These are phyloP conservation scores for Davidsoniella australis DNA, from an alignment of 2,329 filamentous ascomycete species.

Conservation along the genomic window DNA sequence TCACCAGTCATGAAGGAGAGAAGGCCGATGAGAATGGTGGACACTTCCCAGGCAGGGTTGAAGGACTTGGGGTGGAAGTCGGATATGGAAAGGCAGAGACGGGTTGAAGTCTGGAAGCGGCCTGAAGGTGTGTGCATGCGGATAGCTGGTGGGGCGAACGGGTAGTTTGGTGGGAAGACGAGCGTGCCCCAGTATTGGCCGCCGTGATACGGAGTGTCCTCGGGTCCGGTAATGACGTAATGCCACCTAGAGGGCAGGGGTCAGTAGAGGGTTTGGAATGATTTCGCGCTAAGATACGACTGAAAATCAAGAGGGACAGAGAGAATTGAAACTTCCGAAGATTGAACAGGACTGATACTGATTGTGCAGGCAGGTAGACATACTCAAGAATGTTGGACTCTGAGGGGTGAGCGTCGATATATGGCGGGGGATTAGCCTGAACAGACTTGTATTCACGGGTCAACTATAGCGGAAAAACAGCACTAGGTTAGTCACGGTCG, in stretches of 20 bases:
- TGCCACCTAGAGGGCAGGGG: slow-evolving; percentile 48
- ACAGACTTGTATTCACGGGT: slow-evolving; percentile 47
- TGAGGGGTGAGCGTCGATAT: slow-evolving; percentile 76
- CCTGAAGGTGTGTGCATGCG: slow-evolving; percentile 97
- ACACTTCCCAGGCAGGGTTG: slow-evolving; percentile 96
- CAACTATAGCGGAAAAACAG: slow-evolving; percentile 23
- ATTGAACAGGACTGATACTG: background rate
- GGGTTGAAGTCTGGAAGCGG: slow-evolving; percentile 81
- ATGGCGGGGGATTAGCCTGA: slow-evolving; percentile 63
- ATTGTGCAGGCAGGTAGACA: slow-evolving; percentile 17
- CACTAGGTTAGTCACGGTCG: background rate
- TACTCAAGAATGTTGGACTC: slow-evolving; percentile 84
- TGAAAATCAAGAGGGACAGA: background rate
- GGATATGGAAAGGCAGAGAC: slow-evolving; percentile 86
- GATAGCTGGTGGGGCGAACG: slow-evolving; percentile 91
- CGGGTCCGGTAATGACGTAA: slow-evolving; percentile 87
- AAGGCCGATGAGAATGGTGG: slow-evolving; percentile 84
- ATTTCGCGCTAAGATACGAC: slow-evolving; percentile 10
- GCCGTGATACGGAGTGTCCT: slow-evolving; percentile 80
- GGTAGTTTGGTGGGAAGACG: slow-evolving; percentile 89
- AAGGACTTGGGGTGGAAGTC: slow-evolving; percentile 97
- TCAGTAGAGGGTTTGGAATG: slow-evolving; percentile 10
- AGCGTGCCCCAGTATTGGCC: slow-evolving; percentile 98
- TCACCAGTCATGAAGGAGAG: slow-evolving; percentile 97
- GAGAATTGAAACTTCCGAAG: background rate